Evolutionary conservation across 2,329 filamentous ascomycete genomes (phyloP).

Genomic region (Talaromyces sp.): DNA sequence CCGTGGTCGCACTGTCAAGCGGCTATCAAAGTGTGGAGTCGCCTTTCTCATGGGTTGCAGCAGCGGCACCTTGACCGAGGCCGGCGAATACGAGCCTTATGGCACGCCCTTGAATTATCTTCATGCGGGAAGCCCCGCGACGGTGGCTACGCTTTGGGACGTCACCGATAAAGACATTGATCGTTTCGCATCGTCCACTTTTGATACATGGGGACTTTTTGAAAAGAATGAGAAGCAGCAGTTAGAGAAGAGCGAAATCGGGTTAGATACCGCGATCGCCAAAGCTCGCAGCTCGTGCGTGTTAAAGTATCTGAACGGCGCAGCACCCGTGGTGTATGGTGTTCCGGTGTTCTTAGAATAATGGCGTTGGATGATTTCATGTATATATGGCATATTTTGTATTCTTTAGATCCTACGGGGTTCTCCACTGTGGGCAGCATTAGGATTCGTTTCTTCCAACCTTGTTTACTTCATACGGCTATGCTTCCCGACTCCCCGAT

Average conservation of each 20-base stretch:
- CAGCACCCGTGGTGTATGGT: slow-evolving; percentile 91
- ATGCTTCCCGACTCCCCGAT: neutral
- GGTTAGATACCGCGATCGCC: slow-evolving; percentile 81
- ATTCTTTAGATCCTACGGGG: neutral
- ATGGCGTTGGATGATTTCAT: neutral
- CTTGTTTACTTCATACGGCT: neutral
- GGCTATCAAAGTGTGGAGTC: slow-evolving; percentile 75
- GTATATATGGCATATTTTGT: neutral
- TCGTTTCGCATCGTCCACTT: slow-evolving; percentile 76
- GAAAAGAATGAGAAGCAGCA: slow-evolving; percentile 42
- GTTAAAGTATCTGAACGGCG: slow-evolving; percentile 88
- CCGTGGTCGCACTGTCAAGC: slow-evolving; percentile 77
- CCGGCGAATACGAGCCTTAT: slow-evolving; percentile 86
- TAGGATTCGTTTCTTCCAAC: slow-evolving; percentile 12
- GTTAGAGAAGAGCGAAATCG: slow-evolving; percentile 34
- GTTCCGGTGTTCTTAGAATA: slow-evolving; percentile 78
- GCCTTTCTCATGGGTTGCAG: slow-evolving; percentile 94
- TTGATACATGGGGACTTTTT: slow-evolving; percentile 85
- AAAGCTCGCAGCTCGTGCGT: slow-evolving; percentile 77
- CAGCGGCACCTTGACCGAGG: slow-evolving; percentile 77
- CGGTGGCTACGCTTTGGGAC: slow-evolving; percentile 95
- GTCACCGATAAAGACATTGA: slow-evolving; percentile 98
- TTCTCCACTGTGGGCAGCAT: slow-evolving; percentile 21
- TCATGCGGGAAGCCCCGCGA: slow-evolving; percentile 79
- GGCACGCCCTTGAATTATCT: slow-evolving; percentile 92